phyloP scores from a whole-genome alignment of 805 yeast species.

The Saccharomycodes ludwigii region DNA sequence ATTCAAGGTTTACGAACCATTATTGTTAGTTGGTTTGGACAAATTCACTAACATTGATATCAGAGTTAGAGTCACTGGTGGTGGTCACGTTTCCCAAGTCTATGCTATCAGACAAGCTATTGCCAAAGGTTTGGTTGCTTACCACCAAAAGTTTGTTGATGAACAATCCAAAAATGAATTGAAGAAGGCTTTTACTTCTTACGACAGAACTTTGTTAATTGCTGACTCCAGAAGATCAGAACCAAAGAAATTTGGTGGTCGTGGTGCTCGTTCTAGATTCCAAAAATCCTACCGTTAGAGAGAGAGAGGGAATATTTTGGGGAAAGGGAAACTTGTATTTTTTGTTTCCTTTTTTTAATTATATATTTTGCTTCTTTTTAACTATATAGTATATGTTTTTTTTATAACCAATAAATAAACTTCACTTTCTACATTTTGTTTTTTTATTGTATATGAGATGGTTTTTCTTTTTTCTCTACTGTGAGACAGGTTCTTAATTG shows the following conservation, averaged over 20 bases:
- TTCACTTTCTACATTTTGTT: conserved; percentile 12
- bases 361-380: too few relatives aligned
- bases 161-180: conserved; percentile 99
- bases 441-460: conserved; percentile 1
- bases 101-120: conserved; percentile 99
- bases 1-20: conserved; percentile 99
- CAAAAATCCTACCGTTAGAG: conserved; percentile 99
- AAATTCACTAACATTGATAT: conserved; percentile 97
- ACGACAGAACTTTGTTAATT: conserved; percentile 98
- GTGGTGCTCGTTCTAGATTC: conserved; percentile 99
- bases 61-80: conserved; percentile 99
- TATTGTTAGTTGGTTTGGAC: conserved; percentile 95
- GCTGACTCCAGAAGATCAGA: conserved; percentile 99
- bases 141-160: conserved; percentile 98
- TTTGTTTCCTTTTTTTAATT: conserved; percentile 10
- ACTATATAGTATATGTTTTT: too few relatives aligned
- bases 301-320: conserved; percentile 10
- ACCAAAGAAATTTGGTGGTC: conserved; percentile 99
- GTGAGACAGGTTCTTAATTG: too few relatives aligned
- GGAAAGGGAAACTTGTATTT: conserved; percentile 8
- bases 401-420: too few relatives aligned
- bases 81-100: conserved; percentile 99
- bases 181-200: conserved; percentile 93
- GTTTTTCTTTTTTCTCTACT: not conserved
- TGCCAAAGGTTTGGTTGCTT: conserved; percentile 99